Base-by-base conservation (phyloP, 2,329 filamentous ascomycete species). In the Aspergillus pseudoviridinutans region DNA sequence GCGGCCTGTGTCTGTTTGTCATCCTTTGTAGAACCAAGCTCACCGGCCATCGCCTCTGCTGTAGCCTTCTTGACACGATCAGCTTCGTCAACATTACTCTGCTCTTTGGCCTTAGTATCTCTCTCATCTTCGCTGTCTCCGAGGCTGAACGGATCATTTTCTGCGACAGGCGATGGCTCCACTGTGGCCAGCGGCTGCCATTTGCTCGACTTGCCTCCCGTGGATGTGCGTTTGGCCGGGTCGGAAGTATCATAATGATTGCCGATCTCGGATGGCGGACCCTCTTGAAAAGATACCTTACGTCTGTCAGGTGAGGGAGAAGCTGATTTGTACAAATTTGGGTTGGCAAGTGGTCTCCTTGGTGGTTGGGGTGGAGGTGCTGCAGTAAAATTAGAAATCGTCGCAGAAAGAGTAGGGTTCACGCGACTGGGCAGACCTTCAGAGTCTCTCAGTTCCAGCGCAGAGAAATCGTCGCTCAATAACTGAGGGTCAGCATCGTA, bases 401-500 rank as follows among this genome's bases (percentile, higher is more conserved):
- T 4, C 3, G 22, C n/a, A 24, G n/a, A 6, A 20, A 46, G 20
- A 50, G 8, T 28, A 17, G 12, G 12, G 41, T 56, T 54, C 56
- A 35, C 22, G 17, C 27, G 38, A 50, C 38, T 24, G 32, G 42
- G n/a, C 62, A 56, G 66, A 83, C 82, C 78, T 71, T 87, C 86
- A 47, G 83, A 80, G 63, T 88, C 86, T 59, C 81, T 80, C 60
- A 89, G 66, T 68, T 87, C 84, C 6, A 88, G 78, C 44, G 81
- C 80, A 54, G 85, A 82, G 76, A 99, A 97, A 69, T 97, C 92
- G 67, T 97, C 93, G 60, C 88, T 87, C 32, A 99, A 81, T 41
- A 97, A 86, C 70, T 92, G 87, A 29, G 93, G 94, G 71, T 99
- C 94, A 28, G 92, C 92, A 73, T 99, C 94, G 71, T 99, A 99